Evolutionary conservation across 352 stramenopile genomes (phyloP), one percentile per base, ranked within the genome.

Genomic region (Globisporangium viniferum): DNA sequence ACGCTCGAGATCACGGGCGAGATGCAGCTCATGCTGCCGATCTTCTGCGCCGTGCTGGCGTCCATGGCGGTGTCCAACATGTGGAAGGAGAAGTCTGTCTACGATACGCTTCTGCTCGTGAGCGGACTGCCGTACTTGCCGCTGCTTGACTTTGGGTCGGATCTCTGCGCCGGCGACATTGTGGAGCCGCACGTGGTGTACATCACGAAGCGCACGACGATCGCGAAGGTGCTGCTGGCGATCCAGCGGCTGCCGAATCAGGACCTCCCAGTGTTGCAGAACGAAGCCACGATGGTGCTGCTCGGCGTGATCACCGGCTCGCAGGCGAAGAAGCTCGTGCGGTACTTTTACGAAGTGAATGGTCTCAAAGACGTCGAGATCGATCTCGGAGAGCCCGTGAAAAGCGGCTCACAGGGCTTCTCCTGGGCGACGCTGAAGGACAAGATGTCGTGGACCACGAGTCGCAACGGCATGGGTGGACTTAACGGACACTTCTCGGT

Each of bases 1-100:
- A 91, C 89, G 2, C 72, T 96, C 41, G 89, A 97, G 69, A 89
- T 97, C 67, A 97, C 89, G 27, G 75, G 87, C 14, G 79, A 86
- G 36, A 94, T 97, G 77, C 77, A 79, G 6, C 73, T 95, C 65
- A 93, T 95, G 61, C 78, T 94, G 22, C 89, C 89, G 2, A 79
- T 95, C 63, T 95, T 96, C 64, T 89, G 84, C 69, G 75, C 83
- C 3, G 79, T 85, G 6, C 73, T 96, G 6, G 62, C 81, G 24
- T 82, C 89, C 12, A 92, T 94, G 64, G 89, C 77, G 2, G 70
- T 89, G 20, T 78, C 73, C 29, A 88, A 85, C 58, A 53, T 91
- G 46, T 90, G 82, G 61, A 79, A 80, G 39, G 83, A 93, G 53
- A 78, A 88, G 36, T 95, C 89, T 0, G 79, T 96, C 2, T 96